These are phyloP conservation scores for Aspergillus sp. DNA, from an alignment of 2,329 filamentous ascomycete genomes.

Conservation along the genomic window DNA sequence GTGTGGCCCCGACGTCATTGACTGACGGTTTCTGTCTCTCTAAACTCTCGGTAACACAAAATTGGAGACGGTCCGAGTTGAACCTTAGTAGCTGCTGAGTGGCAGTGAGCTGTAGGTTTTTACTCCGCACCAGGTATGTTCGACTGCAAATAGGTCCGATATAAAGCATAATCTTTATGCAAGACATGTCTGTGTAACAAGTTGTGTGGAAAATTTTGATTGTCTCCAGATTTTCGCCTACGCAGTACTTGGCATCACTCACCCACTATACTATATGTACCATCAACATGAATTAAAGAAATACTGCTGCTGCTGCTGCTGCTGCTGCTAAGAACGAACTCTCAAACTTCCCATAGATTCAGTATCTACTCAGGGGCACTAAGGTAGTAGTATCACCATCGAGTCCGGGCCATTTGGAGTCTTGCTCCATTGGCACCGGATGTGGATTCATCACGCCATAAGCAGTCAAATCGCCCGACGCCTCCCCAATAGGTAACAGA, in stretches of 20 bases:
- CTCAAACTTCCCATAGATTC: conserved; percentile 19
- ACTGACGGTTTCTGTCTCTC: conserved; percentile 10
- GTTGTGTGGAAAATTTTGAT: too few species aligned
- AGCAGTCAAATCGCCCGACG: conserved; percentile 3
- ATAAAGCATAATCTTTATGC: too few species aligned
- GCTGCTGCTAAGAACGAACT: background rate
- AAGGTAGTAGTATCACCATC: conserved; percentile 17
- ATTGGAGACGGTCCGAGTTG: background rate
- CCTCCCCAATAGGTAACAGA: background rate
- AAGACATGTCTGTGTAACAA: too few species aligned
- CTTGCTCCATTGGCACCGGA: conserved; percentile 18
- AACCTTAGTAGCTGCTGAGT: background rate
- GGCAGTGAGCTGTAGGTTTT: too few species aligned
- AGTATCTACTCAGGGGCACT: conserved; percentile 27
- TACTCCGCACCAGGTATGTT: too few species aligned
- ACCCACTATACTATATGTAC: background rate
- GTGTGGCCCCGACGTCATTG: conserved; percentile 35
- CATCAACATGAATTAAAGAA: too few species aligned
- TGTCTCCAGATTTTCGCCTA: too few species aligned
- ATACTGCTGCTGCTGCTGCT: background rate
- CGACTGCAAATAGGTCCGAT: too few species aligned
- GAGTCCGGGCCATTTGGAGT: conserved; percentile 12
- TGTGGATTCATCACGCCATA: conserved; percentile 9
- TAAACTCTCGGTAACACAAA: background rate
- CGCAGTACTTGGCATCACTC: too few species aligned